A percentile compares a stretch with the other conserved stretches of the same genome.
Evolutionary conservation across 179 eudicot genomes (phyloP).

Genomic region (Corrigiola litoralis): DNA sequence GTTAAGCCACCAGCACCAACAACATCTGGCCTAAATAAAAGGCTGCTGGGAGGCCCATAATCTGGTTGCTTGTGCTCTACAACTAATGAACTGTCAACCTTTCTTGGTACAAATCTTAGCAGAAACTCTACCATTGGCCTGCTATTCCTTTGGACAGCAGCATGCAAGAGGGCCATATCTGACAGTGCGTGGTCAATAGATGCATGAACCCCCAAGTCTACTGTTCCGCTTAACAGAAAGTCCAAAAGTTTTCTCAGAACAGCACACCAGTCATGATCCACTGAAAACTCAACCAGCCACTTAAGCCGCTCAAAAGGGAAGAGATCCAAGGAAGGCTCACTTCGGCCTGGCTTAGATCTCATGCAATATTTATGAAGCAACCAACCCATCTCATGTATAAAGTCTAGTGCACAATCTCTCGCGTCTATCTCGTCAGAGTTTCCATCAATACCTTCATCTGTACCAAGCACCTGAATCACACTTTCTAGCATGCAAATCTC

Average conservation of each 20-base stretch:
- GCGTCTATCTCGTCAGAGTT: constrained; percentile 28
- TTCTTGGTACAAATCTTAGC: constrained; percentile 41
- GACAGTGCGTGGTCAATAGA: constrained; percentile 43
- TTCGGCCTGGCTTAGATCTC: constrained; percentile 33
- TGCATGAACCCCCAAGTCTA: constrained; percentile 44
- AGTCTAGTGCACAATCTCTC: constrained; percentile 54
- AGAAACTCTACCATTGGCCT: constrained; percentile 65
- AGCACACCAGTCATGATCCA: constrained; percentile 77
- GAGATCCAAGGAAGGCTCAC: constrained; percentile 27
- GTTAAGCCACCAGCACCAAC: constrained; percentile 76
- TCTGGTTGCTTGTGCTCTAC: constrained; percentile 21
- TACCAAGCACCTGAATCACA: constrained; percentile 33
- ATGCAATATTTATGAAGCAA: constrained; percentile 57
- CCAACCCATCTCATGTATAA: constrained; percentile 93
- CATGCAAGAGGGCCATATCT: constrained; percentile 64
- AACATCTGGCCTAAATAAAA: constrained; percentile 66
- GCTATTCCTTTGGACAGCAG: constrained; percentile 64
- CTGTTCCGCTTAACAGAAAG: constrained; percentile 47
- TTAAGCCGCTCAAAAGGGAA: constrained; percentile 65
- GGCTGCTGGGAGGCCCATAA: constrained; percentile 15
- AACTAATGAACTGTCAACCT: constrained; percentile 15
- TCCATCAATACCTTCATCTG: constrained; percentile 24
- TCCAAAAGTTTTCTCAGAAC: constrained; percentile 66
- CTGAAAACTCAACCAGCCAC: constrained; percentile 68
- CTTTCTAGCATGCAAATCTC: constrained; percentile 82